Conservation (phyloP, 495 filamentous ascomycete species). For the Podospora pseudopauciseta region DNA sequence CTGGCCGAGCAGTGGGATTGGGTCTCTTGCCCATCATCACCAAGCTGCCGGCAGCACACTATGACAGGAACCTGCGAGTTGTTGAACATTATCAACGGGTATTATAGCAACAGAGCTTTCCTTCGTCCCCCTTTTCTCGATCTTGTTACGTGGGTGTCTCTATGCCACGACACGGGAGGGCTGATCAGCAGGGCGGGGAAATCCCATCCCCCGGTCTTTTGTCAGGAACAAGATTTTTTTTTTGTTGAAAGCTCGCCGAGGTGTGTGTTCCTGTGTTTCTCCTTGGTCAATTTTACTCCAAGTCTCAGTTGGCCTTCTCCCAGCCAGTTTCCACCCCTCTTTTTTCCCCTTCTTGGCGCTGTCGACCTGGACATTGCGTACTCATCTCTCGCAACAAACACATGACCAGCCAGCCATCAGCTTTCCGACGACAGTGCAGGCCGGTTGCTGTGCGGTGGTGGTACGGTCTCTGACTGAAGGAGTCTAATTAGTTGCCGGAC, state of each 20-base stretch:
- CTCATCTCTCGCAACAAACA: neutral
- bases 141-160: neutral
- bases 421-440: neutral
- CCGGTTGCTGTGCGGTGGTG: neutral
- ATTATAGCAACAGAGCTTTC: neutral
- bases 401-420: slow-evolving; percentile 2
- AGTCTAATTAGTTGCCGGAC: neutral
- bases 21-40: neutral
- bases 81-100: neutral
- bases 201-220: neutral
- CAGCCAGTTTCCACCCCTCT: neutral
- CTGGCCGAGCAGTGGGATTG: neutral
- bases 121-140: neutral
- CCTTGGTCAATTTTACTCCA: slow-evolving; percentile 1
- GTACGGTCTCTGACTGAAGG: neutral
- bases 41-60: neutral
- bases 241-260: neutral
- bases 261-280: slow-evolving; percentile 2
- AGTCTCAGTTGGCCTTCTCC: neutral
- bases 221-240: neutral
- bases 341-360: neutral
- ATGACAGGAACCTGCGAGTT: neutral
- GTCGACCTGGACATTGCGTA: neutral
- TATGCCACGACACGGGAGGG: neutral
- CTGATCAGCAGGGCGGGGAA: neutral